Percentiles rank a stretch among this genome's conserved stretches.
phyloP scores from a whole-genome alignment of 148 eudicot genomes.

The Polygonum aviculare region DNA sequence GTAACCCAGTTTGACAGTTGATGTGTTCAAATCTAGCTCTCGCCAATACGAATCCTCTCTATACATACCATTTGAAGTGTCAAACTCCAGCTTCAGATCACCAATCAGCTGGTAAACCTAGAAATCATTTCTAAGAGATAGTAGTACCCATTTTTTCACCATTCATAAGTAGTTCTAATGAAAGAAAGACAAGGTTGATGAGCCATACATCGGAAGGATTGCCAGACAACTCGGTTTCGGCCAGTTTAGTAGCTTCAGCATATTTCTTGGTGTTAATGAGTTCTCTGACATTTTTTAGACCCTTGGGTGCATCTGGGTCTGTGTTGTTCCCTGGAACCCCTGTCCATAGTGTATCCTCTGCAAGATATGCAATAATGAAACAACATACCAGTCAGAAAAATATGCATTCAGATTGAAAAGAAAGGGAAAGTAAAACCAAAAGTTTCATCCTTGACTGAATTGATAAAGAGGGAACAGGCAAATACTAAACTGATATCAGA shows the following conservation, averaged over 20 bases:
- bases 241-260: slow-evolving; percentile 51
- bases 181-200: background rate
- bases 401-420: too few relatives aligned
- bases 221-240: slow-evolving; percentile 44
- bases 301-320: slow-evolving; percentile 41
- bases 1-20: slow-evolving; percentile 60
- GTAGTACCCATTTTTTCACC: background rate
- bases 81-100: slow-evolving; percentile 66
- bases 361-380: background rate
- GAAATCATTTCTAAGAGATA: background rate
- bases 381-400: too few relatives aligned
- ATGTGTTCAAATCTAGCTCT: slow-evolving; percentile 77
- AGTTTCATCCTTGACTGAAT: too few relatives aligned
- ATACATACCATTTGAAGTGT: slow-evolving; percentile 34
- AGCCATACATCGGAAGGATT: slow-evolving; percentile 46
- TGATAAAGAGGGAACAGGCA: background rate
- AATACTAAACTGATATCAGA: background rate
- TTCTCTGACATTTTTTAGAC: slow-evolving; percentile 46
- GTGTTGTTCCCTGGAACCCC: slow-evolving; percentile 64
- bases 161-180: background rate
- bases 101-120: slow-evolving; percentile 87
- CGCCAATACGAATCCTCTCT: slow-evolving; percentile 33
- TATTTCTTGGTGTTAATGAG: slow-evolving; percentile 56
- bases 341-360: slow-evolving; percentile 93
- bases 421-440: too few relatives aligned